These are phyloP conservation scores for Metschnikowia corniflorae DNA, from an alignment of 805 yeast genomes.

Conservation along the genomic window DNA sequence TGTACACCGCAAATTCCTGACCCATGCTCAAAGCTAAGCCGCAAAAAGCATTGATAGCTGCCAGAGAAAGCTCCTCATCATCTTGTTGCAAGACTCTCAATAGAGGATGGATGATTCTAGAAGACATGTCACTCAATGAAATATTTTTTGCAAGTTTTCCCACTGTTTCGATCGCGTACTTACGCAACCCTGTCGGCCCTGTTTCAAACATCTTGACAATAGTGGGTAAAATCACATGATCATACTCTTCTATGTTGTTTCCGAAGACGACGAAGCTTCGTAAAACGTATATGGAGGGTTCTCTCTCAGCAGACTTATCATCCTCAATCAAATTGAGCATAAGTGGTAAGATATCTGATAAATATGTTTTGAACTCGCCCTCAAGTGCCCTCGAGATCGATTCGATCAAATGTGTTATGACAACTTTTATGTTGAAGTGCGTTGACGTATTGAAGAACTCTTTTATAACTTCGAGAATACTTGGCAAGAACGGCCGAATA, in stretches of 20 bases:
- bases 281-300: conserved; percentile 68
- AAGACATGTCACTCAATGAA: conserved; percentile 79
- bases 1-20: conserved; percentile 76
- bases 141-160: conserved; percentile 77
- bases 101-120: conserved; percentile 84
- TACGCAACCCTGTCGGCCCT: conserved; percentile 57
- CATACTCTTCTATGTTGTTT: conserved; percentile 79
- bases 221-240: conserved; percentile 83
- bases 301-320: conserved; percentile 58
- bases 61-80: conserved; percentile 57
- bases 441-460: conserved; percentile 57
- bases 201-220: conserved; percentile 77
- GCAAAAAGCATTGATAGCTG: conserved; percentile 77
- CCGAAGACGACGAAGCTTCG: conserved; percentile 86
- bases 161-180: conserved; percentile 74
- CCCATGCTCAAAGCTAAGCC: conserved; percentile 78
- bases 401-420: conserved; percentile 77
- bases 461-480: conserved; percentile 68
- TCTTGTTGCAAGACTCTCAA: conserved; percentile 57
- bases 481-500: conserved; percentile 75
- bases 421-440: conserved; percentile 62
- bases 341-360: conserved; percentile 74
- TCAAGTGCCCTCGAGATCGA: conserved; percentile 81
- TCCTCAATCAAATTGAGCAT: conserved; percentile 73
- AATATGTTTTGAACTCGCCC: conserved; percentile 83